Evolutionary conservation across 2,329 filamentous ascomycete species (phyloP).

Genomic region (Xylaria sp.): DNA sequence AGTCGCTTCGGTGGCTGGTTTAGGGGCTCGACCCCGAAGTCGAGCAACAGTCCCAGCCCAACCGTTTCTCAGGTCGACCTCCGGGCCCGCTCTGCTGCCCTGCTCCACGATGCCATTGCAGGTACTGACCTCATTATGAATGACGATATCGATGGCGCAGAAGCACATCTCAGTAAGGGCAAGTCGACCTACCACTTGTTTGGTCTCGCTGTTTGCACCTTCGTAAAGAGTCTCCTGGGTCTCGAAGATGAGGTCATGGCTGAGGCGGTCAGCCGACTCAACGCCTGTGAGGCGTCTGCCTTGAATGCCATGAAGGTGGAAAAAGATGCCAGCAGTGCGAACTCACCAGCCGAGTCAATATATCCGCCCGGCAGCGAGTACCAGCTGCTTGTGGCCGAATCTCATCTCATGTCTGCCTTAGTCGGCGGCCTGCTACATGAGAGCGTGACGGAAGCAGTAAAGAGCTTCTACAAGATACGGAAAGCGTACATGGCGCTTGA

Average conservation of each 20-base stretch:
- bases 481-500: conserved; percentile 84
- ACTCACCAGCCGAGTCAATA: conserved; percentile 38
- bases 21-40: conserved; percentile 37
- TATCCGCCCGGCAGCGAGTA: conserved; percentile 86
- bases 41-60: conserved; percentile 32
- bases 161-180: conserved; percentile 63
- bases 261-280: conserved; percentile 67
- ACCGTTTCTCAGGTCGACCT: conserved; percentile 32
- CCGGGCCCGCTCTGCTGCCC: conserved; percentile 42
- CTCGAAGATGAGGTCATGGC: conserved; percentile 91
- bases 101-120: conserved; percentile 56
- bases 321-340: conserved; percentile 44
- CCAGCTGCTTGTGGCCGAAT: conserved; percentile 74
- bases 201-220: conserved; percentile 73
- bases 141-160: conserved; percentile 82
- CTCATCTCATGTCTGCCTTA: conserved; percentile 84
- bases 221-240: conserved; percentile 79
- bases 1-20: conserved; percentile 49
- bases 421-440: conserved; percentile 86
- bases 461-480: conserved; percentile 85
- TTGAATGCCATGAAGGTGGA: conserved; percentile 72
- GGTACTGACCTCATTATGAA: conserved; percentile 74
- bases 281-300: conserved; percentile 69
- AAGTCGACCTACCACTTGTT: conserved; percentile 85
- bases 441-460: conserved; percentile 83